Conservation (phyloP, 2,329 filamentous ascomycete species). For the Scedosporium apiospermum region DNA sequence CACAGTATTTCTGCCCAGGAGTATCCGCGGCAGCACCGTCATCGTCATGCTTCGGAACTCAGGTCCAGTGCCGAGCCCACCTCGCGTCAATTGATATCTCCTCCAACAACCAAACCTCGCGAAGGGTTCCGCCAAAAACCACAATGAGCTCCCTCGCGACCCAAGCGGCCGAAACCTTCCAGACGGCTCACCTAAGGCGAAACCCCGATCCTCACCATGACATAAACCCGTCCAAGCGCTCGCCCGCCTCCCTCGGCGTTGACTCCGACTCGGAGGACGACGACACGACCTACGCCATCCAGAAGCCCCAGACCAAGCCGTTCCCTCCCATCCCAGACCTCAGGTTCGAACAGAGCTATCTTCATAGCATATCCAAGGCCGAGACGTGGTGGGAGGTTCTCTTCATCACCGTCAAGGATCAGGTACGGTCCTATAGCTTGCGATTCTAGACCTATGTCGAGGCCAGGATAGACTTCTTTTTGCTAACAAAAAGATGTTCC, state of each 20-base stretch:
- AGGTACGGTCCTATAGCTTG: conserved; percentile 42
- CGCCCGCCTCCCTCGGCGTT: not conserved
- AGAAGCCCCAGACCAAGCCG: conserved; percentile 37
- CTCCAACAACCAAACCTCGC: conserved; percentile 6
- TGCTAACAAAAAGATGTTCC: not conserved
- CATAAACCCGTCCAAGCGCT: conserved; percentile 56
- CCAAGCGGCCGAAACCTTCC: conserved; percentile 69
- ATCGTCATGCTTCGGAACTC: too few species aligned
- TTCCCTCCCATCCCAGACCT: conserved; percentile 72
- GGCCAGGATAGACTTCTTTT: not conserved
- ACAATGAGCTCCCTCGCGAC: conserved; percentile 47
- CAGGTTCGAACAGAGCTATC: conserved; percentile 95
- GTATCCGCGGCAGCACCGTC: too few species aligned
- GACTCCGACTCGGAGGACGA: conserved; percentile 43
- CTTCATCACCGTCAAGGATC: conserved; percentile 81
- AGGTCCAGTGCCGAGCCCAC: too few species aligned
- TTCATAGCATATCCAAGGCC: conserved; percentile 75
- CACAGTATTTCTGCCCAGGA: too few species aligned
- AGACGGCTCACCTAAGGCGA: conserved; percentile 68
- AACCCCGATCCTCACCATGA: conserved; percentile 65
- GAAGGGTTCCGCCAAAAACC: not conserved
- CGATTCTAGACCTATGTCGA: not conserved
- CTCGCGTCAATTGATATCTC: not conserved
- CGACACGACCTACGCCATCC: conserved; percentile 58
- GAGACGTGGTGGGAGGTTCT: conserved; percentile 70